Evolutionary conservation across 192 early-diverging fungal genomes (phyloP).

Genomic region (Funneliformis mosseae): DNA sequence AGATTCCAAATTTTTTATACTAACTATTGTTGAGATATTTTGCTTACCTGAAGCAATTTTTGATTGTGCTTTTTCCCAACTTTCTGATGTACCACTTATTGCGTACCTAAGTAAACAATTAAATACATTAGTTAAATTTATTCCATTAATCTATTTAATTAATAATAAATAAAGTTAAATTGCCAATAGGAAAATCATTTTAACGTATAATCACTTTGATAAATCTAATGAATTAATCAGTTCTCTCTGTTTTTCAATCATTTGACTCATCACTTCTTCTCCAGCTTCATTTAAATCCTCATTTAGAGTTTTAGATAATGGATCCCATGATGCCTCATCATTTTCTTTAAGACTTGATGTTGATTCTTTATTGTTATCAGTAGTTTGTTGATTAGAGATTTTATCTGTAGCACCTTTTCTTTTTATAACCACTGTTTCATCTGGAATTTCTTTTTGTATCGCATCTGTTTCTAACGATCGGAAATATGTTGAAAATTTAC

Average conservation of each 20-base stretch:
- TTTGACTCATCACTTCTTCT: slow-evolving; percentile 63
- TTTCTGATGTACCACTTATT: slow-evolving; percentile 69
- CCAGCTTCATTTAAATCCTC: slow-evolving; percentile 87
- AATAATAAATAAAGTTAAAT: slow-evolving; percentile 16
- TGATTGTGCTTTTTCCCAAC: slow-evolving; percentile 70
- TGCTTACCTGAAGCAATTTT: slow-evolving; percentile 61
- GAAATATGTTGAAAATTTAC: slow-evolving; percentile 79
- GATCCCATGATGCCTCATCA: slow-evolving; percentile 90
- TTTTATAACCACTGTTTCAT: slow-evolving; percentile 43
- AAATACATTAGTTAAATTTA: slow-evolving; percentile 13
- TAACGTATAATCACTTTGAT: slow-evolving; percentile 54
- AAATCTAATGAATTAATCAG: slow-evolving; percentile 79
- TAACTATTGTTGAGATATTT: slow-evolving; percentile 64
- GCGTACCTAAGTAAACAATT: slow-evolving; percentile 54
- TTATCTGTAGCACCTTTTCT: slow-evolving; percentile 30
- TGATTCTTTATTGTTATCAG: slow-evolving; percentile 48
- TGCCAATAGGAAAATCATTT: slow-evolving; percentile 29
- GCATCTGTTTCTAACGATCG: slow-evolving; percentile 58
- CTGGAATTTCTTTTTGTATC: slow-evolving; percentile 45
- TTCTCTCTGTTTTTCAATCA: slow-evolving; percentile 76
- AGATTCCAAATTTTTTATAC: slow-evolving; percentile 69
- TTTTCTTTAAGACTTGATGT: slow-evolving; percentile 37
- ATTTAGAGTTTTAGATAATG: slow-evolving; percentile 71
- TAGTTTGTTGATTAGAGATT: slow-evolving; percentile 30
- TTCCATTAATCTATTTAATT: slow-evolving; percentile 35